These are phyloP conservation scores for Rhododendron kiyosumense DNA, from an alignment of 148 eudicot genomes.

Conservation along the genomic window DNA sequence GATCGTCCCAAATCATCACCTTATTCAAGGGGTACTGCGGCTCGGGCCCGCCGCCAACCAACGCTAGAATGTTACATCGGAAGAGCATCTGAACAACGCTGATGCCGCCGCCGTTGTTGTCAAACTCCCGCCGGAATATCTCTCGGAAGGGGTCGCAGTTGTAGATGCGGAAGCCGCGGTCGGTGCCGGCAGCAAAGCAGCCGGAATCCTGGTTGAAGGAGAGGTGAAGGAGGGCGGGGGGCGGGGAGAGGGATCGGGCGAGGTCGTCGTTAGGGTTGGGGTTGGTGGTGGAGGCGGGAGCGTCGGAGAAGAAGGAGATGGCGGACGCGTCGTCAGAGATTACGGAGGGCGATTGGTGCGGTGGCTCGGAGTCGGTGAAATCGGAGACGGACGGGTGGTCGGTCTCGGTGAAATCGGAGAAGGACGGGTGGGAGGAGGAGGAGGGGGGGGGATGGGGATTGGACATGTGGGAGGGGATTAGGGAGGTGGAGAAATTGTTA, in stretches of 20 bases:
- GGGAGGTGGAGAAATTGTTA: conserved; percentile 1
- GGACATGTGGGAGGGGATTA: neutral
- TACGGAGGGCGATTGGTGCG: conserved; percentile 2
- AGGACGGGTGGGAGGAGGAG: neutral
- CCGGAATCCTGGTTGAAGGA: conserved; percentile 61
- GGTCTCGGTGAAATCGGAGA: neutral
- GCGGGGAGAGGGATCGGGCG: neutral
- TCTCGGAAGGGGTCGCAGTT: conserved; percentile 40
- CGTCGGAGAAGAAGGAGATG: neutral
- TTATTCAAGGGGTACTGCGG: conserved; percentile 42
- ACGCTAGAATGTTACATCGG: conserved; percentile 46
- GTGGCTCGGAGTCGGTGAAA: neutral
- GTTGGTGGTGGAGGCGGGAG: neutral
- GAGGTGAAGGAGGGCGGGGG: conserved; percentile 21
- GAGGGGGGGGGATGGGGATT: neutral
- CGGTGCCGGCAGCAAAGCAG: conserved; percentile 53
- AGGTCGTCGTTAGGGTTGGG: neutral
- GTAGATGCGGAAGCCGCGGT: conserved; percentile 49
- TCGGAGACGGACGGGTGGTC: neutral
- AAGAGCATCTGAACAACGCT: conserved; percentile 56
- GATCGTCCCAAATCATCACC: conserved; percentile 70
- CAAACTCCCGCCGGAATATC: conserved; percentile 33
- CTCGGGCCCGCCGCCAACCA: conserved; percentile 41
- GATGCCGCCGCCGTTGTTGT: conserved; percentile 27
- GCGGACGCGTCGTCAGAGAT: conserved; percentile 15